These are phyloP conservation scores for Vanderwaltozyma yarrowii DNA, from an alignment of 805 yeast genomes.

Conservation along the genomic window DNA sequence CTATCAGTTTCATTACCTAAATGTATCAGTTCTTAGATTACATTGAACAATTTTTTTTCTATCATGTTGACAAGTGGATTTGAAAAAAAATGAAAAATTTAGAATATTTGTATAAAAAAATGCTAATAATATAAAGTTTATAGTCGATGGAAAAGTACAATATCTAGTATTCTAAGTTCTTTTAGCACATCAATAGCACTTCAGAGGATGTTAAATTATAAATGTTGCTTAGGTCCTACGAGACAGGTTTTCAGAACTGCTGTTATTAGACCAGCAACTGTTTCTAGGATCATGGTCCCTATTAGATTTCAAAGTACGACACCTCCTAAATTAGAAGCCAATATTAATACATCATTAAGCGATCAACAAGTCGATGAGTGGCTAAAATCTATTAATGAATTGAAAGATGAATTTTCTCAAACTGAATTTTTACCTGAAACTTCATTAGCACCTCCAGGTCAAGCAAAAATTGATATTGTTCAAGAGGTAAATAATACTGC, in stretches of 20 bases:
- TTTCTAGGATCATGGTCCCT: neutral
- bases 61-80: too few relatives aligned
- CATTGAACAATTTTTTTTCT: too few relatives aligned
- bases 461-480: constrained; percentile 26
- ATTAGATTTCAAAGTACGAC: constrained; percentile 1
- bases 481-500: constrained; percentile 18
- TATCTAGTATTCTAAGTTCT: too few relatives aligned
- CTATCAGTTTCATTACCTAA: too few relatives aligned
- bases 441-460: constrained; percentile 34
- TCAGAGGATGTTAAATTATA: too few relatives aligned
- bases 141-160: too few relatives aligned
- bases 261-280: neutral
- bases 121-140: too few relatives aligned
- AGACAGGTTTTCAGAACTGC: neutral
- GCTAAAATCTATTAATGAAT: constrained; percentile 33
- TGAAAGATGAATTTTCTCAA: constrained; percentile 31
- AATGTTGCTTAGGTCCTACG: neutral
- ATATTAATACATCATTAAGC: neutral
- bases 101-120: too few relatives aligned
- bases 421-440: constrained; percentile 32
- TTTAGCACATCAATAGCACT: too few relatives aligned
- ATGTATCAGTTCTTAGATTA: too few relatives aligned
- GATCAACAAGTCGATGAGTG: constrained; percentile 32
- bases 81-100: too few relatives aligned
- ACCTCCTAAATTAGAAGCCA: neutral